Percentiles rank a stretch among this genome's conserved stretches.
Evolutionary conservation across 768 basidiomycete genomes (phyloP).

Genomic region (Calocera cornea): DNA sequence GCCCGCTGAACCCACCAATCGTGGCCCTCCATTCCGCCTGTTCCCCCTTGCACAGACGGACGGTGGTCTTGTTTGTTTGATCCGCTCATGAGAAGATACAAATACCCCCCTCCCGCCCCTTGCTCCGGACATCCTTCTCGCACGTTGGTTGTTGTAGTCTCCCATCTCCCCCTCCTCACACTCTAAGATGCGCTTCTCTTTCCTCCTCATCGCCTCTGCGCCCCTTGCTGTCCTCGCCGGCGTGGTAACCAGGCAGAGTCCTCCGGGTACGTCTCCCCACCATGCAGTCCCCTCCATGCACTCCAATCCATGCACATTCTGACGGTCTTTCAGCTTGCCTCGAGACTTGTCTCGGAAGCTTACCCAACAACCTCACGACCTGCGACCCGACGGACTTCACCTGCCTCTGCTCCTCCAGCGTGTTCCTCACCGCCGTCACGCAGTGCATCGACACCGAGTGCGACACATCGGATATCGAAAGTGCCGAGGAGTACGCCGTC

Average conservation of each 20-base stretch:
- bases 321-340: neutral
- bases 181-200: constrained; percentile 4
- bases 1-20: too few relatives aligned
- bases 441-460: neutral
- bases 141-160: neutral
- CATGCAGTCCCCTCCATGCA: neutral
- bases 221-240: neutral
- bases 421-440: neutral
- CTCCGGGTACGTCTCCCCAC: neutral
- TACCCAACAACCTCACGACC: neutral
- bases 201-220: neutral
- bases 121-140: neutral
- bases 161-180: neutral
- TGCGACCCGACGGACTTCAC: constrained; percentile 3
- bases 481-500: neutral
- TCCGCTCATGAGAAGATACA: neutral
- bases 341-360: neutral
- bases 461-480: neutral
- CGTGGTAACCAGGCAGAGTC: neutral
- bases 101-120: neutral
- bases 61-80: neutral
- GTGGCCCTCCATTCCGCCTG: neutral
- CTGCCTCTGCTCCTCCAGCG: neutral
- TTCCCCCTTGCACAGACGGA: neutral
- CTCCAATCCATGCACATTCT: neutral